Conservation (phyloP, 345 rosid genomes). For the Citrus reticulata region DNA sequence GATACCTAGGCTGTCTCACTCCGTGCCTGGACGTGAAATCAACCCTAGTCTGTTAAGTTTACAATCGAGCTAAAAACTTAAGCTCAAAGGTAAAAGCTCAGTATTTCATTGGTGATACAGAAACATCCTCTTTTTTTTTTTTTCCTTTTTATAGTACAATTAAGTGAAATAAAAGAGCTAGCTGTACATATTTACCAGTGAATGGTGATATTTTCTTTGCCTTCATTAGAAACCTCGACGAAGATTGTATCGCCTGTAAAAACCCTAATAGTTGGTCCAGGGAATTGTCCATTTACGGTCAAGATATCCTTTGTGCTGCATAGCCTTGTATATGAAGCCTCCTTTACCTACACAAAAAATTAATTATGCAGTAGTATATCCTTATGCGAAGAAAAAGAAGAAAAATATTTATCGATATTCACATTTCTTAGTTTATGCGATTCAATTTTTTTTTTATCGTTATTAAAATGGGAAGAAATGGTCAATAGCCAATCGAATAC, state of each 20-base stretch:
- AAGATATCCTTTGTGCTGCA: slow-evolving; percentile 22
- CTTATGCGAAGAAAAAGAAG: not conserved
- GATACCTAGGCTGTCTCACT: slow-evolving; percentile 34
- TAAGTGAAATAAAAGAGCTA: not conserved
- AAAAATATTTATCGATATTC: too few relatives aligned
- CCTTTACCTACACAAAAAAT: slow-evolving; percentile 21
- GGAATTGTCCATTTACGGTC: slow-evolving; percentile 31
- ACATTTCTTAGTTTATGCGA: too few relatives aligned
- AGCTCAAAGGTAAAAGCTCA: not conserved
- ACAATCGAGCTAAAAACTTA: not conserved
- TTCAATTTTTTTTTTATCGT: too few relatives aligned
- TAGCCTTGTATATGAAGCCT: slow-evolving; percentile 21
- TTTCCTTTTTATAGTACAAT: not conserved
- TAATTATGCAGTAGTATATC: too few relatives aligned
- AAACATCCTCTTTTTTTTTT: too few relatives aligned
- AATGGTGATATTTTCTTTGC: slow-evolving; percentile 26
- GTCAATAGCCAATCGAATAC: too few relatives aligned
- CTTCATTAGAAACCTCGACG: slow-evolving; percentile 26
- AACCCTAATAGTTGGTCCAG: slow-evolving; percentile 27
- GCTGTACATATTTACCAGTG: slow-evolving; percentile 24
- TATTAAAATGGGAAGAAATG: too few relatives aligned
- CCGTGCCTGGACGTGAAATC: slow-evolving; percentile 31
- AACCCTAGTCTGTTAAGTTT: not conserved
- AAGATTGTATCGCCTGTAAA: slow-evolving; percentile 22
- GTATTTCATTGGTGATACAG: too few relatives aligned